Percentiles rank a stretch among this genome's conserved stretches.
phyloP scores from a whole-genome alignment of 2,329 filamentous ascomycete genomes.

The Fusarium sp. region DNA sequence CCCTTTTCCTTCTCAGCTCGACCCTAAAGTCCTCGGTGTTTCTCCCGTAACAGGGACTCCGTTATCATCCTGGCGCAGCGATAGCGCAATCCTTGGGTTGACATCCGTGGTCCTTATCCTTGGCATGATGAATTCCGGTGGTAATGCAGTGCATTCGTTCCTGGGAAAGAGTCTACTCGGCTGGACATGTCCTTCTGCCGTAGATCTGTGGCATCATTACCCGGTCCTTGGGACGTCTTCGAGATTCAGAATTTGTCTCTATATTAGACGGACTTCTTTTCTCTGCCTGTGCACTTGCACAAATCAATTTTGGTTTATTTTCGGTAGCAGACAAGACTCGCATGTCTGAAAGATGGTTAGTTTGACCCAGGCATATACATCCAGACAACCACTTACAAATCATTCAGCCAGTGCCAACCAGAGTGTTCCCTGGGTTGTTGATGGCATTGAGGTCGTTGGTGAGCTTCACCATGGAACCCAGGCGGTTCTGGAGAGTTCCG shows the following conservation, averaged over 20 bases:
- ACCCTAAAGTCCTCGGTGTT: conserved; percentile 24
- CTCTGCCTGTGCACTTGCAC: conserved; percentile 40
- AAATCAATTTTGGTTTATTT: conserved; percentile 20
- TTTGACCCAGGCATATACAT: neutral
- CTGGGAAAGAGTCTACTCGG: conserved; percentile 19
- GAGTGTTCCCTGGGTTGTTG: conserved; percentile 39
- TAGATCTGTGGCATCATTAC: conserved; percentile 32
- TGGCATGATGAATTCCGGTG: conserved; percentile 30
- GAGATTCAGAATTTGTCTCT: conserved; percentile 39
- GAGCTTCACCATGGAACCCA: conserved; percentile 63
- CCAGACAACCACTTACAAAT: conserved; percentile 31
- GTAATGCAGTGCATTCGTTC: conserved; percentile 29
- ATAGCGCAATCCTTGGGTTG: conserved; percentile 28
- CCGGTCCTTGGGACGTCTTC: conserved; percentile 24
- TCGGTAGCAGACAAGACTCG: conserved; percentile 41
- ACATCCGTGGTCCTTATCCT: conserved; percentile 19
- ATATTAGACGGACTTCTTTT: conserved; percentile 34
- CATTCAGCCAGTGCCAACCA: conserved; percentile 45
- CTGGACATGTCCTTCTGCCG: conserved; percentile 31
- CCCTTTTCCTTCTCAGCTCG: conserved; percentile 11
- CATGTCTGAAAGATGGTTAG: conserved; percentile 25
- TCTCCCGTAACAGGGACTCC: conserved; percentile 11
- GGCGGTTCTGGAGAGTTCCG: conserved; percentile 58
- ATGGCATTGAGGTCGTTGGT: conserved; percentile 43
- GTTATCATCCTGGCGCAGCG: conserved; percentile 26